Base-by-base conservation (phyloP, 192 early-diverging fungal genomes). In the Umbelopsis sp. region DNA sequence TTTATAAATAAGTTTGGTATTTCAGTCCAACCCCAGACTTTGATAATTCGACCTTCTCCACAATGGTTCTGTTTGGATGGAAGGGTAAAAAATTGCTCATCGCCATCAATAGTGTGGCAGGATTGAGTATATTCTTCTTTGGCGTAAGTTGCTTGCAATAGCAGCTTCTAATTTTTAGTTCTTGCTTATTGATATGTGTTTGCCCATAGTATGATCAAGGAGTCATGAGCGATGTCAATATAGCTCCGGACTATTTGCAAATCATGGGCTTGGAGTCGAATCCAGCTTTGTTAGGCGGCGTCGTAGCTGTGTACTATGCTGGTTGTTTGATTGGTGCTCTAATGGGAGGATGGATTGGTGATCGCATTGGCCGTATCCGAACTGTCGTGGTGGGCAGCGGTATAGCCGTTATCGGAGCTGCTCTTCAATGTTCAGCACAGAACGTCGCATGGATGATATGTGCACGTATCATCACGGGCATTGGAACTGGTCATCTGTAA, bases 111-210 rank as follows among this genome's bases (percentile, higher is more conserved):
- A 27, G 49, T 22, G 70, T 68, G 37, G 74, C 74, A 44, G 74
- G 69, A 33, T 61, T 76, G 35, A 71, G 69, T 33, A 76, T 76
- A 6, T 76, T 76, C 27, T 76, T 76, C 44, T 76, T 76, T 76
- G 74, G 74, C 16, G 69, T 71, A 71, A 41, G 64, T 66, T 7
- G 33, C n/a, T 11, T 30, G 0, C 0, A 10, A 46, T 16, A 25
- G 5, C 7, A n/a, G 3, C 3, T 4, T 47, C 5, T 4, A n/a
- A 18, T 1, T 9, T 41, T 9, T 41, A 66, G 15, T 16, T 25
- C 18, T 35, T 4, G 22, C 13, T 35, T 30, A 18, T 15, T 61
- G 4, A 61, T 25, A 72, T 23, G 18, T 18, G 35, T 37, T 30
- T 2, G 27, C 46, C 7, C 13, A 22, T 35, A 71, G 70, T 76